Conservation (phyloP, 108 stramenopile species). For the Skeletonema costatum region DNA sequence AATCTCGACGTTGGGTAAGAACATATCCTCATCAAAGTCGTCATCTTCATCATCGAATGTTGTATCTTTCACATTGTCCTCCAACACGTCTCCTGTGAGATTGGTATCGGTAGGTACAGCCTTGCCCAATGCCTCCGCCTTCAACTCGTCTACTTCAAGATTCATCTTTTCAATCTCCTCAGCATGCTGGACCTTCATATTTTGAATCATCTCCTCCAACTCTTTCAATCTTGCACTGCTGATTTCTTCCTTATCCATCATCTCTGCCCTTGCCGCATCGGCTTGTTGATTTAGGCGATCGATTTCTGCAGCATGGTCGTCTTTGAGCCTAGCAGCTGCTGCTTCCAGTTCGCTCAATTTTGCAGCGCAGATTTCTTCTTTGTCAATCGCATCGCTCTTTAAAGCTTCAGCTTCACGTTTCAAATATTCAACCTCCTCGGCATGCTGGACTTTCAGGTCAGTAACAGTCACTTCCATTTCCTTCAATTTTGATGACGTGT, state of each 20-base stretch:
- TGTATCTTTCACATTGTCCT: neutral
- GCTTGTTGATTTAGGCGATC: conserved; percentile 7
- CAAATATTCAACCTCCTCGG: neutral
- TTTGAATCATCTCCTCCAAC: conserved; percentile 1
- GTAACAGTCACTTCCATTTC: neutral
- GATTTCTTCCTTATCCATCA: conserved; percentile 1
- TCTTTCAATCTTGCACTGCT: neutral
- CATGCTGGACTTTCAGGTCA: neutral
- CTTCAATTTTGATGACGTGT: neutral
- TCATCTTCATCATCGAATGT: conserved; percentile 28
- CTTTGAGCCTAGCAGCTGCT: neutral
- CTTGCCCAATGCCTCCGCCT: neutral
- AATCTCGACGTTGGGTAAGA: conserved; percentile 29
- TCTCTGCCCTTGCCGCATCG: conserved; percentile 1
- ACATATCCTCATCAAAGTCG: conserved; percentile 39
- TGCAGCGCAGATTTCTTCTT: neutral
- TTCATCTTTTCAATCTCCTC: conserved; percentile 9
- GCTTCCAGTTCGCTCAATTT: neutral
- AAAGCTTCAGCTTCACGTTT: conserved; percentile 18
- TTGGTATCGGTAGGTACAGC: neutral
- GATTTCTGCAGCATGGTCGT: neutral
- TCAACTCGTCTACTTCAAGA: conserved; percentile 5
- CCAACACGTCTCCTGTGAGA: neutral
- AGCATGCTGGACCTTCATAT: conserved; percentile 1
- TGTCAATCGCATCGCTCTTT: neutral